phyloP scores from a whole-genome alignment of 192 early-diverging fungal species.

The Backusella morwellensis region DNA sequence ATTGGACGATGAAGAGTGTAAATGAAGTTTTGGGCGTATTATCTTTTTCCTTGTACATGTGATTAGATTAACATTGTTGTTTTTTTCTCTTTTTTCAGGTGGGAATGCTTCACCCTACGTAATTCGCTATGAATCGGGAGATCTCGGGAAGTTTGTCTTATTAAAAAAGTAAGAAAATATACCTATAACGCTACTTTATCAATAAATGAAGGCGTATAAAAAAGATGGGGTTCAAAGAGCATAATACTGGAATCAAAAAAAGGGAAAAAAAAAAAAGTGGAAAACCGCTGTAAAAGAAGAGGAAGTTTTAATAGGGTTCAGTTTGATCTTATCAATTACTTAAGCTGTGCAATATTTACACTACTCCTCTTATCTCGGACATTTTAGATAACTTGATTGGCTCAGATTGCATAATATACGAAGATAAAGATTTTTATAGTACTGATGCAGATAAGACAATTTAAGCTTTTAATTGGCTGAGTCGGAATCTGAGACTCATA shows the following conservation, averaged over 20 bases:
- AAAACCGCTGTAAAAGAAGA: neutral
- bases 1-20: neutral
- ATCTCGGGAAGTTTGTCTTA: neutral
- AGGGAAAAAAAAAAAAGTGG: neutral
- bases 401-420: slow-evolving; percentile 13
- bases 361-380: neutral
- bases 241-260: neutral
- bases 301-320: neutral
- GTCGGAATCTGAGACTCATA: slow-evolving; percentile 2
- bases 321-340: neutral
- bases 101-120: neutral
- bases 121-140: neutral
- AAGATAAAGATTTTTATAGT: slow-evolving; percentile 9
- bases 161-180: neutral
- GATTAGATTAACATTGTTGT: slow-evolving; percentile 4
- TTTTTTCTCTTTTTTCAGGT: neutral
- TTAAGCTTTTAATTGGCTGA: neutral
- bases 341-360: neutral
- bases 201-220: neutral
- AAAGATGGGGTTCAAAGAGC: neutral
- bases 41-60: neutral
- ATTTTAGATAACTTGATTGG: slow-evolving; percentile 3
- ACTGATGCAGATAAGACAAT: slow-evolving; percentile 23
- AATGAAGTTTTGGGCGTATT: slow-evolving; percentile 1
- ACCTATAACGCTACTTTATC: neutral